Conservation (phyloP, 805 yeast species). For the Saccharomycopsis sp. region DNA sequence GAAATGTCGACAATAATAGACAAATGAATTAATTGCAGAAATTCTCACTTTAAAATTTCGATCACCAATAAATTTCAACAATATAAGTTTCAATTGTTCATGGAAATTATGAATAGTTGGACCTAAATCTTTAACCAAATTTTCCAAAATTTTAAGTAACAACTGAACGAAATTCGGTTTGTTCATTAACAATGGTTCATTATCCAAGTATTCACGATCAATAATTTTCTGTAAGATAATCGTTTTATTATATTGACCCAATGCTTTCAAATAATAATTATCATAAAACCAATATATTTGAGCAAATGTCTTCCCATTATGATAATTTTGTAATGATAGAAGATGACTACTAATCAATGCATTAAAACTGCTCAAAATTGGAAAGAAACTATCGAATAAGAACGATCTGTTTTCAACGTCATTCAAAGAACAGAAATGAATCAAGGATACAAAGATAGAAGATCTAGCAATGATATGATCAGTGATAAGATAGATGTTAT, state of each 20-base stretch:
- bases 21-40: conserved; percentile 33
- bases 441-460: conserved; percentile 29
- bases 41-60: conserved; percentile 36
- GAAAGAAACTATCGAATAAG: conserved; percentile 26
- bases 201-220: conserved; percentile 26
- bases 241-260: conserved; percentile 31
- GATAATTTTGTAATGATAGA: conserved; percentile 21
- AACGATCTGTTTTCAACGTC: conserved; percentile 26
- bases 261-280: conserved; percentile 24
- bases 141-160: conserved; percentile 22
- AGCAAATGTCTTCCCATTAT: conserved; percentile 24
- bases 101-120: conserved; percentile 28
- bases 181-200: conserved; percentile 9
- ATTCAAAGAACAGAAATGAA: conserved; percentile 30
- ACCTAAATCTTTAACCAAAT: conserved; percentile 23
- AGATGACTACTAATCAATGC: conserved; percentile 27
- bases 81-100: conserved; percentile 28
- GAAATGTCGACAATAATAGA: conserved; percentile 28
- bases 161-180: conserved; percentile 23
- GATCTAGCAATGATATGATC: conserved; percentile 28
- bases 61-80: conserved; percentile 33
- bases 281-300: conserved; percentile 25
- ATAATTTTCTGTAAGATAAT: conserved; percentile 19
- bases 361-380: conserved; percentile 24
- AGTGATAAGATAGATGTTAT: conserved; percentile 22